Evolutionary conservation across 495 filamentous ascomycete species (phyloP), one percentile per base, ranked within the genome.

Genomic region (Penicillium cinerascens): DNA sequence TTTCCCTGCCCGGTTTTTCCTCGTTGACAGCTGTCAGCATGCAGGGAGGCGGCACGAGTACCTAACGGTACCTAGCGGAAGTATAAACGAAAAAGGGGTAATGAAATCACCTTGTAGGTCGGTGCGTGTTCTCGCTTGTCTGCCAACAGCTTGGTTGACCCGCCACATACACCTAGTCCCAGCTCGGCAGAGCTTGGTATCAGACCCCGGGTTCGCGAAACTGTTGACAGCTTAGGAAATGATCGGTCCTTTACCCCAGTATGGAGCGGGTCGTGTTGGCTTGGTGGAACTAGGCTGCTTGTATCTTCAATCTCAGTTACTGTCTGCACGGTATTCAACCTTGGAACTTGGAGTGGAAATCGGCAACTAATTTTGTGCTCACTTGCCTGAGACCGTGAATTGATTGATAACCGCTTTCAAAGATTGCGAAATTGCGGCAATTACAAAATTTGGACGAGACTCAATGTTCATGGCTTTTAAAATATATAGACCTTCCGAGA

Each of bases 21-120:
- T 6, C 47, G 16, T 15, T 46, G 40, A 56, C 47, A 51, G 37
- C 54, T 51, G 54, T 33, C 47, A 55, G 16, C 33, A 13, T 13
- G 6, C 37, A 37, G 16, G 23, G 22, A 49, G 5, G 37, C 47
- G 16, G 23, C 35, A 26, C 22, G 23, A 33, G 39, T 11, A 33
- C 8, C 27, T 33, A 22, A 42, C 42, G 35, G 6, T 11, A 13
- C 11, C 29, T 33, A 33, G 47, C 22, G 39, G 33, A 49, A 44
- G 27, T 5, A 36, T 23, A 29, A 7, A n/a, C 7, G 17, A 42
- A 44, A 51, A 37, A n/a, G 40, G 18, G 39, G 25, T 3, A 21
- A 13, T 33, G 29, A 33, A 13, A 13, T 10, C 29, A 33, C 11
- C 1, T 0, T 46, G 44, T 36, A 20, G 27, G 36, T 46, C 27